Conservation (phyloP, 345 rosid genomes). For the Populus deltoides region DNA sequence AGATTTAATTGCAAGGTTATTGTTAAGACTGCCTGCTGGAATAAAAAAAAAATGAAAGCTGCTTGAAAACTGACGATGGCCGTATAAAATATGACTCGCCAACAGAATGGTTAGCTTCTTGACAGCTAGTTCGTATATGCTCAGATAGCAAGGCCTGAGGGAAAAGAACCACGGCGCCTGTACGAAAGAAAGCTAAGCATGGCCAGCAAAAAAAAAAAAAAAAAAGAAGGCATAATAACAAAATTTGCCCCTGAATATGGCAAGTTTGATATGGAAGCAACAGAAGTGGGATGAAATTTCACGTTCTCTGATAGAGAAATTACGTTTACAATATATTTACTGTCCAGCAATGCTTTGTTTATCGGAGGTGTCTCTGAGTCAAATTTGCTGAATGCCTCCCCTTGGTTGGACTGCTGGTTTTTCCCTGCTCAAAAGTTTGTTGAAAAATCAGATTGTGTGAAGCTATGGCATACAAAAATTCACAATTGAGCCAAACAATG, state of each 20-base stretch:
- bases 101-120: too few species aligned
- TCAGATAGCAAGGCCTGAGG: neutral
- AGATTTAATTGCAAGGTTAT: too few species aligned
- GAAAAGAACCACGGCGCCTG: neutral
- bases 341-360: neutral
- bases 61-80: too few species aligned
- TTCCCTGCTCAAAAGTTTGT: neutral
- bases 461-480: neutral
- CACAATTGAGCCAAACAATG: neutral
- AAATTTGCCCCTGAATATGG: slow-evolving; percentile 7
- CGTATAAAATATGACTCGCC: too few species aligned
- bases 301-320: neutral
- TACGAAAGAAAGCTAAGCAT: neutral
- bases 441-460: neutral
- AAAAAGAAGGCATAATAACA: neutral
- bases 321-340: neutral
- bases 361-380: slow-evolving; percentile 9
- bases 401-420: neutral
- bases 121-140: too few species aligned
- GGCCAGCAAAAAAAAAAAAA: neutral
- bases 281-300: neutral
- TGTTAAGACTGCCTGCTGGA: too few species aligned
- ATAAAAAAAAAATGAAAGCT: too few species aligned
- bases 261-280: neutral
- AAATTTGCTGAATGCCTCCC: neutral